Conservation (phyloP, 352 stramenopile species). For the Phytophthora multivora region DNA sequence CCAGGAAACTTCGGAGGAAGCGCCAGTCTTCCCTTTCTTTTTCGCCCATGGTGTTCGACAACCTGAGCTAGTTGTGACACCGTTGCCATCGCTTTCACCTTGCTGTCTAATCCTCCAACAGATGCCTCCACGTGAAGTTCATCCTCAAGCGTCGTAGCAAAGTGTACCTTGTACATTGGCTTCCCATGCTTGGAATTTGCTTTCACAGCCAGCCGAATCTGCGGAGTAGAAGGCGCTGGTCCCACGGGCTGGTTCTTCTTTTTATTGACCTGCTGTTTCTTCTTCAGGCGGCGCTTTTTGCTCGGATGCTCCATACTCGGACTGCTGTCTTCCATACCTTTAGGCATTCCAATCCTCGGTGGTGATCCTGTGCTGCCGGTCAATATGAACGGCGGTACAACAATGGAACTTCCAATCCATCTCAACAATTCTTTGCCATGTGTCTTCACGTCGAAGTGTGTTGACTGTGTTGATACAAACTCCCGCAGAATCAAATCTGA, state of each 20-base stretch:
- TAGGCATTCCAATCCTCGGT: background rate
- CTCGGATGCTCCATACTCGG: background rate
- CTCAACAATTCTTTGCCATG: slow-evolving; percentile 13
- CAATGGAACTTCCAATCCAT: slow-evolving; percentile 36
- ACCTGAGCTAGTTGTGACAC: slow-evolving; percentile 27
- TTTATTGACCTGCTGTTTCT: background rate
- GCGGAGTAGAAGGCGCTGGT: background rate
- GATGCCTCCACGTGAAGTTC: slow-evolving; percentile 28
- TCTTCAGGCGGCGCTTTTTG: background rate
- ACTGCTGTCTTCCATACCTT: background rate
- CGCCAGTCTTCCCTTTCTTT: slow-evolving; percentile 18
- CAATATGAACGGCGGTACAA: slow-evolving; percentile 16
- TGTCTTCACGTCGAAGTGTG: slow-evolving; percentile 16
- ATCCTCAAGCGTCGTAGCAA: slow-evolving; percentile 23
- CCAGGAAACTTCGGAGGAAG: slow-evolving; percentile 5
- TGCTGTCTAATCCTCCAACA: slow-evolving; percentile 37
- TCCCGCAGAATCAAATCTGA: slow-evolving; percentile 26
- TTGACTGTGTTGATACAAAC: slow-evolving; percentile 33
- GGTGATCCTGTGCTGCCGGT: background rate
- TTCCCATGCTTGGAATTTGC: slow-evolving; percentile 31
- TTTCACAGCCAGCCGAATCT: slow-evolving; percentile 39
- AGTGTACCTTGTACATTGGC: slow-evolving; percentile 35
- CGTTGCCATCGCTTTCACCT: slow-evolving; percentile 30
- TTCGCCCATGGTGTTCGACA: slow-evolving; percentile 21
- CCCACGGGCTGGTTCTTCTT: no score